Percentiles rank a stretch among this genome's conserved stretches.
phyloP scores from a whole-genome alignment of 345 rosid genomes.

The Geranium brycei region DNA sequence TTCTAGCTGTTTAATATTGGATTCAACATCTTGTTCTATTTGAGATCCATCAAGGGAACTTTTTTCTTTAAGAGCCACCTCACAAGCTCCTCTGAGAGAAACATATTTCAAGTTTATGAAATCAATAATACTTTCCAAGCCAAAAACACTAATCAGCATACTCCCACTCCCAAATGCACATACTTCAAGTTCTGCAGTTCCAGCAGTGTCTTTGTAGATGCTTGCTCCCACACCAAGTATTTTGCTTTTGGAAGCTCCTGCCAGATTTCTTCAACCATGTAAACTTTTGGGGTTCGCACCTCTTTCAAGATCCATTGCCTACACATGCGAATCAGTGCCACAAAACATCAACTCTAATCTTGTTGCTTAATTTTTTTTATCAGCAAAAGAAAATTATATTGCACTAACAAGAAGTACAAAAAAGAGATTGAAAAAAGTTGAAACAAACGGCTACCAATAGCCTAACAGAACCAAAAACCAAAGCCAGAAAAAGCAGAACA shows the following conservation, averaged over 20 bases:
- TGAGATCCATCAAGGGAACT: slow-evolving; percentile 31
- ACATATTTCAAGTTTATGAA: background rate
- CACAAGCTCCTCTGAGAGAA: slow-evolving; percentile 62
- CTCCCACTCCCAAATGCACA: background rate
- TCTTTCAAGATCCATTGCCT: slow-evolving; percentile 87
- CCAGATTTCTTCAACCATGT: slow-evolving; percentile 84
- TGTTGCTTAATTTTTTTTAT: too few relatives aligned
- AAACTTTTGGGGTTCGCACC: slow-evolving; percentile 48
- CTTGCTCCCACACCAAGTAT: slow-evolving; percentile 66
- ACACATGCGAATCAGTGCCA: background rate
- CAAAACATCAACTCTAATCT: too few relatives aligned
- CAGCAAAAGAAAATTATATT: too few relatives aligned
- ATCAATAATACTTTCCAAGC: background rate
- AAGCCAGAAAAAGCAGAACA: too few relatives aligned
- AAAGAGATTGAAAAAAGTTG: too few relatives aligned
- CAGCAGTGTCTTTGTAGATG: slow-evolving; percentile 52
- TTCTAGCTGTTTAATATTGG: slow-evolving; percentile 33
- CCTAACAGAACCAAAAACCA: too few relatives aligned
- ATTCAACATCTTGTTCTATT: slow-evolving; percentile 14
- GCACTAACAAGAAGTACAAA: too few relatives aligned
- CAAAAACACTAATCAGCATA: too few relatives aligned
- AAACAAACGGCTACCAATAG: too few relatives aligned
- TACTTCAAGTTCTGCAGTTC: slow-evolving; percentile 77
- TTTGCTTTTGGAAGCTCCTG: slow-evolving; percentile 80
- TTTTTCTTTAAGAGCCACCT: slow-evolving; percentile 59